These are phyloP conservation scores for Colletotrichum siamense DNA, from an alignment of 2,329 filamentous ascomycete genomes.

Conservation along the genomic window DNA sequence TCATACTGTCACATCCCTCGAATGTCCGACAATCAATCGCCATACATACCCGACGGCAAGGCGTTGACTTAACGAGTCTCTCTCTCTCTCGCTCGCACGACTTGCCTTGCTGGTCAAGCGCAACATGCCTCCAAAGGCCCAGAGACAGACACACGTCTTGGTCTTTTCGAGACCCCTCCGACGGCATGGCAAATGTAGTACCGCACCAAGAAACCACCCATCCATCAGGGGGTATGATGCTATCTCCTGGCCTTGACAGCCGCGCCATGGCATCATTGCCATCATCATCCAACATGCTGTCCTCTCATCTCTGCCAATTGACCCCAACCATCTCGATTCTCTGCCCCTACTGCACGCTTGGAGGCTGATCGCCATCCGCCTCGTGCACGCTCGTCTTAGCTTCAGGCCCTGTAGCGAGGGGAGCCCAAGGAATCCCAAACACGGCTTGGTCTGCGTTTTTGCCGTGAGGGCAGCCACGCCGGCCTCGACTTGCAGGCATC, in stretches of 20 bases:
- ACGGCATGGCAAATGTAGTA: background rate
- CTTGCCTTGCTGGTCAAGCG: background rate
- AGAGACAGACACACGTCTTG: background rate
- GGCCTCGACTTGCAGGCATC: background rate
- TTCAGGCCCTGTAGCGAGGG: conserved; percentile 1
- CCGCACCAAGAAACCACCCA: background rate
- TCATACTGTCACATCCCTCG: background rate
- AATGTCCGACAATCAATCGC: background rate
- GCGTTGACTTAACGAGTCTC: background rate
- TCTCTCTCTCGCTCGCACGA: background rate
- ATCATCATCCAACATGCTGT: background rate
- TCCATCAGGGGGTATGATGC: background rate
- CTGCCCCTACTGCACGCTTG: background rate
- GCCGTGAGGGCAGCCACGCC: background rate
- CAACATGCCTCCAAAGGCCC: background rate
- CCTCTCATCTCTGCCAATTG: background rate
- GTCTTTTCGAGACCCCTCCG: background rate
- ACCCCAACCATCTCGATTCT: background rate
- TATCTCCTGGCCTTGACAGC: background rate
- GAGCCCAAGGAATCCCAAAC: background rate
- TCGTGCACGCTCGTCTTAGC: background rate
- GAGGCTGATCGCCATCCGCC: background rate
- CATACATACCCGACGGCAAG: background rate
- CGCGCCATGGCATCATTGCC: conserved; percentile 2
- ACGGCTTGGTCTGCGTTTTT: background rate